Evolutionary conservation across 2,329 filamentous ascomycete genomes (phyloP), one percentile per base, ranked within the genome.

Genomic region (Ilyonectria sp.): DNA sequence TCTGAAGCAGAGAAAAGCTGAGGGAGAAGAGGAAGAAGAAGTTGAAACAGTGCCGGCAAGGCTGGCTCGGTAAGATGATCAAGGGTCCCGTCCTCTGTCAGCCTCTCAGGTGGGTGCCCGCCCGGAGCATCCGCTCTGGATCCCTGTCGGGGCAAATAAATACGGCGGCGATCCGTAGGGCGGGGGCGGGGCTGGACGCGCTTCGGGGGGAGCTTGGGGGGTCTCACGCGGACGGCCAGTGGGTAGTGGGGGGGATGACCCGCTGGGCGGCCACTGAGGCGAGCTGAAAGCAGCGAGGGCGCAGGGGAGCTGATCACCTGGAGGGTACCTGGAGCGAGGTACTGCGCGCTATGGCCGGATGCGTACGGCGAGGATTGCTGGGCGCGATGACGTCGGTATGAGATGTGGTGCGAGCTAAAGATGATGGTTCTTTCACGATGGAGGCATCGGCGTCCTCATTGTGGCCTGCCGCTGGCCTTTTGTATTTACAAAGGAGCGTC

Each of bases 91-190:
- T 26, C 2, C 33, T 23, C 10, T 61, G 55, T 60, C 59, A 61
- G 54, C 65, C 60, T 65, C 53, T 55, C 21, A 40, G 23, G 54
- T 64, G 67, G 61, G 69, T 63, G 69, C 57, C 67, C 65, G 55
- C 68, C 64, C 73, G 73, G 70, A 71, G 66, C 59, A 67, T 65
- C 72, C 72, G 72, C 7, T 43, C 49, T 46, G 19, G 17, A 46
- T 29, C 54, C 55, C 35, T 47, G 35, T 44, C 11, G 40, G 21
- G 47, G 40, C 49, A 47, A 54, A 50, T 43, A 37, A n/a, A 23
- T 40, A 31, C 13, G 31, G 9, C 11, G 49, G 29, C 26, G 26
- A 52, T 29, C 26, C 5, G 26, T 33, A 11, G 29, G 23, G 26
- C 8, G 29, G 49, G 46, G 26, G 44, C 44, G 29, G 59, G 33